Base-by-base conservation (phyloP, 78 protist species). In the Dictyostelium citrinum region DNA sequence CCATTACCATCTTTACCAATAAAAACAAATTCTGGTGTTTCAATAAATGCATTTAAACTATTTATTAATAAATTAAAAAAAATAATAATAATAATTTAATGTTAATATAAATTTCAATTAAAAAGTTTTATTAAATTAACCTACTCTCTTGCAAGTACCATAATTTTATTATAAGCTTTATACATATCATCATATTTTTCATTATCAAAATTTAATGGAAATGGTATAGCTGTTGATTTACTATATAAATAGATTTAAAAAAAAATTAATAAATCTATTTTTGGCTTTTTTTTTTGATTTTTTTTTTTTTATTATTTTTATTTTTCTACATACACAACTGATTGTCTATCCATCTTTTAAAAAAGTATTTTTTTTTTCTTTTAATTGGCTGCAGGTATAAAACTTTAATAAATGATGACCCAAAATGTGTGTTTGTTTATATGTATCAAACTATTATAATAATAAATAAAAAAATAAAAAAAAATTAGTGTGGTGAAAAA, bases 21-120 rank as follows among this genome's bases (percentile, higher is more conserved):
- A 31, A 95, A 55, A n/a, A 95, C 95, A 74, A 95, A 91, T 64
- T 95, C 97, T 72, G 97, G 97, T 33, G 90, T 83, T 41, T 84
- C 95, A 17, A 95, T 78, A 27, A 79, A 91, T 35, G 92, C 88
- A 83, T 95, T 95, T 43, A 95, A 68, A 64, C 96, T 92, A 9
- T 61, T 14, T 17, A 17, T 3, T 17, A 17, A 35, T 9, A 24
- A 14, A 61, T 2, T 84, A 78, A 71, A 1, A 71, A 67, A 3
- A 51, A 51, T 17, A 51, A 51, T 51, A 51, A 17, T 17, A 14
- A 51, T 51, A 51, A 37, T 37, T 37, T 37, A 37, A 3, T 37
- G 41, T 37, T 3, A 37, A 37, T 37, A 37, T 37, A 3, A 37
- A 3, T 37, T 37, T 37, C 41, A 37, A 5, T 51, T 17, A 27